A percentile compares a stretch with the other conserved stretches of the same genome.
phyloP scores from a whole-genome alignment of 106 monocot genomes.

The Cymbidium sinense region DNA sequence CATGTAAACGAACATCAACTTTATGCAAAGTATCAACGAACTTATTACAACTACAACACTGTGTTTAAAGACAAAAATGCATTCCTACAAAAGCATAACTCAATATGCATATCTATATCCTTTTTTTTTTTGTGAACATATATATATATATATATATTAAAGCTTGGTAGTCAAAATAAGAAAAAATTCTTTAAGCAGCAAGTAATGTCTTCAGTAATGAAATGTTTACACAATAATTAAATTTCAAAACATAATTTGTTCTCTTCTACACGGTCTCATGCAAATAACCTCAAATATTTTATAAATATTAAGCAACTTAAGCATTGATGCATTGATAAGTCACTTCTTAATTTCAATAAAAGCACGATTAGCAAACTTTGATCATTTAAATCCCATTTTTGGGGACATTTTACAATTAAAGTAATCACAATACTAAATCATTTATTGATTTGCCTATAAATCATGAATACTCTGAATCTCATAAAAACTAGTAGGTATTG shows the following conservation, averaged over 20 bases:
- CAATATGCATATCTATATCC: background rate
- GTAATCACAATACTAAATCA: background rate
- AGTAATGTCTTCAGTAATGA: background rate
- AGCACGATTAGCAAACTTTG: background rate
- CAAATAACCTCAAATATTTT: background rate
- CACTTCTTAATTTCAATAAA: background rate
- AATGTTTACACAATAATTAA: background rate
- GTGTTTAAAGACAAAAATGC: background rate
- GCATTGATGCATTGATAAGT: background rate
- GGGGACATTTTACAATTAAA: background rate
- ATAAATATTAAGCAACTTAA: background rate
- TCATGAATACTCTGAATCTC: background rate
- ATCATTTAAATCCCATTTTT: background rate
- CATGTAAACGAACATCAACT: background rate
- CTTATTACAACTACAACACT: background rate
- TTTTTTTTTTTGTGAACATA: background rate
- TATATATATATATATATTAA: background rate
- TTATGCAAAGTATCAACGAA: background rate
- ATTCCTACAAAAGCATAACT: background rate
- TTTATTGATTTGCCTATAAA: background rate
- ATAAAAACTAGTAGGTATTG: background rate
- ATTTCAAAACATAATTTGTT: background rate
- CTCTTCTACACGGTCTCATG: background rate
- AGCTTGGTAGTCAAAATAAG: background rate
- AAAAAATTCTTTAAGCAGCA: background rate